A percentile compares a stretch with the other conserved stretches of the same genome.
Conservation (phyloP, 2,329 filamentous ascomycete species). For the Sodiomyces alkalinus region DNA sequence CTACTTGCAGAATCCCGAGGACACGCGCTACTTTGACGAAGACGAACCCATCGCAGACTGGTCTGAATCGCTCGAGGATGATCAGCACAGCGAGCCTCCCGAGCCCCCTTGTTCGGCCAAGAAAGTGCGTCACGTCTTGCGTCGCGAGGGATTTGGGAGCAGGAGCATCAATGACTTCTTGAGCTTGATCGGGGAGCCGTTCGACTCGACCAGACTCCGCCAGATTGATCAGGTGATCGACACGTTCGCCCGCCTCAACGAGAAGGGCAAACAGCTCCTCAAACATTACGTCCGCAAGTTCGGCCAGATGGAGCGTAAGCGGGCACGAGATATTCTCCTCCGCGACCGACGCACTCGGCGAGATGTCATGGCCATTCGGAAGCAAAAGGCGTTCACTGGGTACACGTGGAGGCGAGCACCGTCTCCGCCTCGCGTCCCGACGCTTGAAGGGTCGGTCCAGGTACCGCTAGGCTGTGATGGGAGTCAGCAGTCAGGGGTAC, state of each 20-base stretch:
- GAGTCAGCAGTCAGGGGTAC: too few relatives aligned
- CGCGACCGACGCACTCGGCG: constrained; percentile 53
- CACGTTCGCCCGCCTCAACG: constrained; percentile 16
- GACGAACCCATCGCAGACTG: constrained; percentile 56
- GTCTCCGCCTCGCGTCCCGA: constrained; percentile 1
- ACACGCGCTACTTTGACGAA: constrained; percentile 84
- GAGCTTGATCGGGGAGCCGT: constrained; percentile 29
- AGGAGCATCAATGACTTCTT: constrained; percentile 17
- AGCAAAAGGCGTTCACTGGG: constrained; percentile 70
- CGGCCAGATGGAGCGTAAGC: constrained; percentile 54
- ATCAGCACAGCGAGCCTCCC: not conserved
- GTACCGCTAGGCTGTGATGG: too few relatives aligned
- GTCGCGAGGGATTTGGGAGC: constrained; percentile 22
- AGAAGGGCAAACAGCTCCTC: constrained; percentile 24
- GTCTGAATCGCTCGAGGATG: constrained; percentile 26
- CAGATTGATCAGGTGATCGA: constrained; percentile 34
- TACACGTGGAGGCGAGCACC: constrained; percentile 62
- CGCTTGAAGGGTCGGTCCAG: too few relatives aligned
- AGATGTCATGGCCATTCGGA: constrained; percentile 64
- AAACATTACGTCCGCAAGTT: constrained; percentile 35
- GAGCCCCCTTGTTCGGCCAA: not conserved
- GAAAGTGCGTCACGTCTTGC: constrained; percentile 18
- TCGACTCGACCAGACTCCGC: constrained; percentile 31
- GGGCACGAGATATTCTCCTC: constrained; percentile 72
- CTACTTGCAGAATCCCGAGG: constrained; percentile 48